Evolutionary conservation across 345 rosid genomes (phyloP).

Genomic region (Citropsis articulata): DNA sequence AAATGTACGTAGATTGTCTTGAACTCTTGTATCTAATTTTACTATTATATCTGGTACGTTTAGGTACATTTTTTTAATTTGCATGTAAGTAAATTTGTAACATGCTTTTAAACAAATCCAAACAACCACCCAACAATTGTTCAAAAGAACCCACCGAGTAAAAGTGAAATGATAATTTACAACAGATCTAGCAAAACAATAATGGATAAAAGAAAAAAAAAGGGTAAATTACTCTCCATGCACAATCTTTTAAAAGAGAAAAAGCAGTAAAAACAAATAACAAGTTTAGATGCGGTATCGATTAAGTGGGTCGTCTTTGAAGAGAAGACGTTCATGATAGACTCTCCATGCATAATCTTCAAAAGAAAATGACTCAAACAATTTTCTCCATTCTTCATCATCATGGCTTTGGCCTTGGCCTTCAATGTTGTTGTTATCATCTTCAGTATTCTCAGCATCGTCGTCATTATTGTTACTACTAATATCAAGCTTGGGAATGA

Average conservation of each 20-base stretch:
- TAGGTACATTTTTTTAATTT: too few relatives aligned
- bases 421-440: slow-evolving; percentile 7
- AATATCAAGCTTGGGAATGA: slow-evolving; percentile 20
- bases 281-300: slow-evolving; percentile 37
- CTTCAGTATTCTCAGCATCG: slow-evolving; percentile 6
- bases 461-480: too few relatives aligned
- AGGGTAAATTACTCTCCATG: background rate
- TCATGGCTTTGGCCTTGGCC: background rate
- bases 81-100: too few relatives aligned
- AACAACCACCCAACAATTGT: too few relatives aligned
- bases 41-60: too few relatives aligned
- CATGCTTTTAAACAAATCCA: too few relatives aligned
- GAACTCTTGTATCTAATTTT: too few relatives aligned
- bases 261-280: background rate
- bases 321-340: slow-evolving; percentile 54
- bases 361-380: slow-evolving; percentile 54
- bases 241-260: background rate
- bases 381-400: slow-evolving; percentile 13
- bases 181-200: too few relatives aligned
- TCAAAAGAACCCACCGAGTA: too few relatives aligned
- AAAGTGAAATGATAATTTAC: too few relatives aligned
- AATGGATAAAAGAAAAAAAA: too few relatives aligned
- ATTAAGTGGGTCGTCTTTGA: slow-evolving; percentile 76
- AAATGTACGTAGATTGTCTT: too few relatives aligned
- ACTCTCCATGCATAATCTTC: slow-evolving; percentile 89